Conservation (phyloP, 2,329 filamentous ascomycete species). For the Cercospora berteroae region DNA sequence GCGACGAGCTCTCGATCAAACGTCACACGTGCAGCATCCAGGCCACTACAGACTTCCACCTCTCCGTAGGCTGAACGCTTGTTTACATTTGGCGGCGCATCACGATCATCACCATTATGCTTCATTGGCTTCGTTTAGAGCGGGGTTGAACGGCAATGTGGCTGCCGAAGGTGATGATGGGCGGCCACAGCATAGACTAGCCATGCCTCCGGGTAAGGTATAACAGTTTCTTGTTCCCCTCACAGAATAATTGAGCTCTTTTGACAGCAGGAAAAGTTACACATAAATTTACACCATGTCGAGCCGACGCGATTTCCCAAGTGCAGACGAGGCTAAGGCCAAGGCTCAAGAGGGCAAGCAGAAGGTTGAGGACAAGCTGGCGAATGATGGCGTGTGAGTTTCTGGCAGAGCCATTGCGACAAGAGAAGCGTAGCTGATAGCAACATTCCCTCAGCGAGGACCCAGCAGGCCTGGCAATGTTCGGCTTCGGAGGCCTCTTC, state of each 20-base stretch:
- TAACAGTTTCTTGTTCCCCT: neutral
- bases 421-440: neutral
- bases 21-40: constrained; percentile 11
- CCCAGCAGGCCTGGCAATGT: constrained; percentile 29
- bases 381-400: constrained; percentile 34
- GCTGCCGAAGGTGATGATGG: neutral
- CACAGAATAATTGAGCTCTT: neutral
- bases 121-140: constrained; percentile 1
- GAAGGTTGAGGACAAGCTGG: constrained; percentile 22
- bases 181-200: constrained; percentile 1
- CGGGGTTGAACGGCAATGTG: constrained; percentile 8
- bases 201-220: neutral
- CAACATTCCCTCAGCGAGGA: constrained; percentile 20
- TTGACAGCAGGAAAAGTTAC: neutral
- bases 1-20: neutral
- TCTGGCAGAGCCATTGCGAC: neutral
- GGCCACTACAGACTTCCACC: constrained; percentile 8
- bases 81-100: neutral
- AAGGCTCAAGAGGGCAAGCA: constrained; percentile 20
- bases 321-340: constrained; percentile 15
- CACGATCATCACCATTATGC: neutral
- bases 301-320: constrained; percentile 7
- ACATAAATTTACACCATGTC: constrained; percentile 1
- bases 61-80: neutral
- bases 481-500: constrained; percentile 32